phyloP scores from a whole-genome alignment of 805 yeast species.

The Candida xiaguanensis region DNA sequence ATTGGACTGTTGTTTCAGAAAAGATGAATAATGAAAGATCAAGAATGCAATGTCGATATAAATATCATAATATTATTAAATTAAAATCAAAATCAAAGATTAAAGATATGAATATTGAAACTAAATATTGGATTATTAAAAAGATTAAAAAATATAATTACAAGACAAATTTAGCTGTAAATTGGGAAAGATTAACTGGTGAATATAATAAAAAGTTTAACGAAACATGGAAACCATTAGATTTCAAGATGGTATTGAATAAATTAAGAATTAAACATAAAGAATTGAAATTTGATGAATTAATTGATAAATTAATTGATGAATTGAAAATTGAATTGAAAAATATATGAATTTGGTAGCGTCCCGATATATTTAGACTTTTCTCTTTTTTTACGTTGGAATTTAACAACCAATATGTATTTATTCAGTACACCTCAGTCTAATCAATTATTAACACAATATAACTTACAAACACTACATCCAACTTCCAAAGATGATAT shows the following conservation, averaged over 20 bases:
- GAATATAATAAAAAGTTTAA: constrained; percentile 18
- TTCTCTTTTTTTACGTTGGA: background rate
- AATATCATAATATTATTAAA: constrained; percentile 81
- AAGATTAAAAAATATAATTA: constrained; percentile 24
- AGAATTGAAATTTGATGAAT: constrained; percentile 25
- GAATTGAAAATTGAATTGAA: constrained; percentile 3
- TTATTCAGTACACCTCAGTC: constrained; percentile 1
- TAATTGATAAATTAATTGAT: constrained; percentile 15
- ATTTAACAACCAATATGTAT: background rate
- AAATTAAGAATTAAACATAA: constrained; percentile 51
- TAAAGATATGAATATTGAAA: constrained; percentile 27
- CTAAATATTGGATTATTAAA: constrained; percentile 37
- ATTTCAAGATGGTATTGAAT: constrained; percentile 60
- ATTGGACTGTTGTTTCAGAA: constrained; percentile 92
- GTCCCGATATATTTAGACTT: background rate
- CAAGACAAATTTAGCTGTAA: constrained; percentile 23
- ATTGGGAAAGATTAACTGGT: constrained; percentile 33
- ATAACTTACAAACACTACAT: constrained; percentile 22
- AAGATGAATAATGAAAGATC: constrained; percentile 85
- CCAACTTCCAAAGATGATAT: constrained; percentile 19
- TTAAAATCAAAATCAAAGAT: constrained; percentile 43
- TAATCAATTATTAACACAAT: constrained; percentile 14
- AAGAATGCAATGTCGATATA: constrained; percentile 91
- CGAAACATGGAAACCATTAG: constrained; percentile 54
- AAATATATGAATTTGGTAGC: background rate